Evolutionary conservation across 1,284 basidiomycete species (phyloP).

Genomic region (Sporisorium scitamineum): DNA sequence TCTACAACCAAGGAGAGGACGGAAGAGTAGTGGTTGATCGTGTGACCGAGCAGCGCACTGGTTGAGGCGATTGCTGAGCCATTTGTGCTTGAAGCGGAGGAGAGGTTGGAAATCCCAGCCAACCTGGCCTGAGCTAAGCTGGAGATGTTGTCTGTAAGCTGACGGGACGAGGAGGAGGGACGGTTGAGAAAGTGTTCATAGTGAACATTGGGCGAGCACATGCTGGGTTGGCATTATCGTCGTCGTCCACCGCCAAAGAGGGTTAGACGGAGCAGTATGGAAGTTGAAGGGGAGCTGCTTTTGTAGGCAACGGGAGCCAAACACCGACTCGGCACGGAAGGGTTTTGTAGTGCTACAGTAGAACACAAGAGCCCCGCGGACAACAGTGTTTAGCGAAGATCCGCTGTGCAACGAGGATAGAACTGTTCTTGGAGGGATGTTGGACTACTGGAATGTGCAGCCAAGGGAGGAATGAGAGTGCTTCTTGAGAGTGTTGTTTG

Average conservation of each 20-base stretch:
- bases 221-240: slow-evolving; percentile 9
- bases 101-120: slow-evolving; percentile 3
- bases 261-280: neutral
- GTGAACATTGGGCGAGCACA: slow-evolving; percentile 59
- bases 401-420: neutral
- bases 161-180: slow-evolving; percentile 20
- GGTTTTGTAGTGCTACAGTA: neutral
- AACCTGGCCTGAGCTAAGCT: slow-evolving; percentile 19
- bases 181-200: slow-evolving; percentile 34
- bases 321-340: neutral
- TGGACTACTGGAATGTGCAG: neutral
- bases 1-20: slow-evolving; percentile 64
- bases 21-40: slow-evolving; percentile 53
- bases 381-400: neutral
- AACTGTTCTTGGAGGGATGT: neutral
- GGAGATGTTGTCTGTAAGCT: slow-evolving; percentile 8
- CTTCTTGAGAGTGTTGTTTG: neutral
- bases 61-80: slow-evolving; percentile 4
- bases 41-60: slow-evolving; percentile 41
- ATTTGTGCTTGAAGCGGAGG: neutral
- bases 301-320: neutral
- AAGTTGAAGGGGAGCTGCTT: neutral
- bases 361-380: neutral
- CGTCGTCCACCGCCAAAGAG: neutral
- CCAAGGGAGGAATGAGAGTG: neutral